phyloP scores from a whole-genome alignment of 139 green algal species.

The Micromonas commoda region DNA sequence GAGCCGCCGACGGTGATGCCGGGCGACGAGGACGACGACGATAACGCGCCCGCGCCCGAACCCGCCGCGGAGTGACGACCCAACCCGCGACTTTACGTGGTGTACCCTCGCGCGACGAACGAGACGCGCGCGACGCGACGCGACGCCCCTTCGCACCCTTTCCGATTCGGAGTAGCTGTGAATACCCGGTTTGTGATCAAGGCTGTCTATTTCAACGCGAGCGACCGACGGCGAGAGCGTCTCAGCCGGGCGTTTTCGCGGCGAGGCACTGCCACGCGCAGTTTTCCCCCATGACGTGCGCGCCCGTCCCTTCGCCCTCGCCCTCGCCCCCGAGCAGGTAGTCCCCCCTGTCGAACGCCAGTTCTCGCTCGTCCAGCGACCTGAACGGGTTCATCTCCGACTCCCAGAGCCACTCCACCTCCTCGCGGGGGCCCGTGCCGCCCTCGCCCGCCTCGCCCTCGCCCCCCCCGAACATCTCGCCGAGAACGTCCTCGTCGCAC shows the following conservation, averaged over 20 bases:
- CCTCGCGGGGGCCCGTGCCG: neutral
- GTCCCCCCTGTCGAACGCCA: neutral
- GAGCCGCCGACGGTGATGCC: no score
- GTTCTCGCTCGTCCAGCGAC: neutral
- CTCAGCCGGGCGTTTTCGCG: neutral
- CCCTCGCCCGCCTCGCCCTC: neutral
- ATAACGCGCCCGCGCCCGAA: neutral
- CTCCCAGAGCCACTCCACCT: conserved; percentile 8
- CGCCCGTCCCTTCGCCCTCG: neutral
- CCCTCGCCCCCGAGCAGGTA: neutral
- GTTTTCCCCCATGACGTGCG: conserved; percentile 4
- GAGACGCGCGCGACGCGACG: no score
- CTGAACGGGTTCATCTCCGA: neutral
- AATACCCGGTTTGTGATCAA: no score
- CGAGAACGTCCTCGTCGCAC: conserved; percentile 9
- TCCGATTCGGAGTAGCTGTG: no score
- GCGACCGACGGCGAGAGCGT: neutral
- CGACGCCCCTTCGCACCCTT: no score
- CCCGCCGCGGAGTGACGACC: no score
- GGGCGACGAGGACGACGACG: neutral
- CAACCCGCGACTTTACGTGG: no score
- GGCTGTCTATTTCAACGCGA: neutral
- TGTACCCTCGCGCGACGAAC: no score
- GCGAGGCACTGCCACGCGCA: conserved; percentile 3
- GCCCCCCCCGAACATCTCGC: neutral